Conservation (phyloP, 2,329 filamentous ascomycete species). For the Colletotrichum nymphaeae region DNA sequence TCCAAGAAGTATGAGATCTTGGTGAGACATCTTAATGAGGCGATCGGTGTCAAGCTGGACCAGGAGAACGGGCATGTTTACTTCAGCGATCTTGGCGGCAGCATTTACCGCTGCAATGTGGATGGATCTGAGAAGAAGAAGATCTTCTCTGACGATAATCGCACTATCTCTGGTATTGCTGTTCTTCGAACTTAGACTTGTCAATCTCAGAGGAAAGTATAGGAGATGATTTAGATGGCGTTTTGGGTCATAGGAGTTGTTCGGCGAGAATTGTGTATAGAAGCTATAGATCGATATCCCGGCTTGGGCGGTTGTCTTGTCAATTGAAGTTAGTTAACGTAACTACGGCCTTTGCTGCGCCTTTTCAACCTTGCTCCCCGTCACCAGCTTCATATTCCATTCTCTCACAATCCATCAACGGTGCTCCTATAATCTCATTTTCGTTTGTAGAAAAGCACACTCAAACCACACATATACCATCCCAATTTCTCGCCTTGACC, state of each 20-base stretch:
- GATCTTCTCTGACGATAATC: conserved; percentile 38
- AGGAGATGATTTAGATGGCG: not conserved
- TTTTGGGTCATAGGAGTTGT: not conserved
- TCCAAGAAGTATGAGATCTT: conserved; percentile 42
- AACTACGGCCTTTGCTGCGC: not conserved
- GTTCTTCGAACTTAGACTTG: not conserved
- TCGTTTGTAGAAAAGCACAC: too few species aligned
- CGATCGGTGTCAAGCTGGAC: conserved; percentile 58
- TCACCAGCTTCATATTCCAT: too few species aligned
- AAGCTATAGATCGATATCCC: not conserved
- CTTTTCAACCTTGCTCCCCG: too few species aligned
- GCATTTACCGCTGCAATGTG: conserved; percentile 48
- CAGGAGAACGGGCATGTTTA: conserved; percentile 48
- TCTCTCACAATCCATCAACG: too few species aligned
- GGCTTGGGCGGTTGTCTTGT: not conserved
- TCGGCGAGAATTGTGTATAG: not conserved
- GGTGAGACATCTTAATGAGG: conserved; percentile 54
- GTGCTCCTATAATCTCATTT: too few species aligned
- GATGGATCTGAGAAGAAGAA: conserved; percentile 44
- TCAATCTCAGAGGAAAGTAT: not conserved
- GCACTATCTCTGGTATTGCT: conserved; percentile 12
- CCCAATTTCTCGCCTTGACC: not conserved
- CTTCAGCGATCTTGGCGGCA: conserved; percentile 53
- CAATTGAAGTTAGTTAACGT: not conserved
- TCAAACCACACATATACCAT: too few species aligned